phyloP scores from a whole-genome alignment of 768 basidiomycete species.

The Leucosporidium scottii region DNA sequence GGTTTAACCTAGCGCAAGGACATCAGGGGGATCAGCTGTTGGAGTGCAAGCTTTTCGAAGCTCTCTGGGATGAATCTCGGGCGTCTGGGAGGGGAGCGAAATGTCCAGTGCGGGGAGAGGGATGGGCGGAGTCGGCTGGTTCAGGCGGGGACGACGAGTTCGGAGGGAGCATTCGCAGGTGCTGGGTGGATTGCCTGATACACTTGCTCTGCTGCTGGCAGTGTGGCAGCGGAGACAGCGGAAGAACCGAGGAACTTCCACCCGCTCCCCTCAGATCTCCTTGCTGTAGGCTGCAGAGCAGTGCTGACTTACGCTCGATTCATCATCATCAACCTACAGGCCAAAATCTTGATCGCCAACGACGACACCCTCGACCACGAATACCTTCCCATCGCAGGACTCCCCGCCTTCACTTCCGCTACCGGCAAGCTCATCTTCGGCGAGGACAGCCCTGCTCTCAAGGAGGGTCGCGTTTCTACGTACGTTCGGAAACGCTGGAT shows the following conservation, averaged over 20 bases:
- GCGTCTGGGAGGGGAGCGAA: too few relatives aligned
- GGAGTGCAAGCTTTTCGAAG: background rate
- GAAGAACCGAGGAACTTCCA: background rate
- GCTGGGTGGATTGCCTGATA: too few relatives aligned
- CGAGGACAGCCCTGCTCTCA: constrained; percentile 63
- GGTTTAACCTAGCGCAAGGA: too few relatives aligned
- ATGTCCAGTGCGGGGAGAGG: too few relatives aligned
- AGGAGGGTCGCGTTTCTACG: constrained; percentile 53
- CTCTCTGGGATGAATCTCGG: too few relatives aligned
- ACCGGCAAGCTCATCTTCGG: constrained; percentile 90
- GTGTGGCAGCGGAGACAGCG: background rate
- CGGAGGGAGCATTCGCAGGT: too few relatives aligned
- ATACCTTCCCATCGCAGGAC: constrained; percentile 71
- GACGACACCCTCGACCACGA: constrained; percentile 48
- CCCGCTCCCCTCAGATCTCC: background rate
- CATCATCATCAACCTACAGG: constrained; percentile 42
- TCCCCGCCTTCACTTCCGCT: constrained; percentile 72
- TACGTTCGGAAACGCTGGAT: constrained; percentile 45
- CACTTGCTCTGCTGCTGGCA: background rate
- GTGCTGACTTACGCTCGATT: background rate
- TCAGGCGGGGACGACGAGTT: too few relatives aligned
- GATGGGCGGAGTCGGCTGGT: too few relatives aligned
- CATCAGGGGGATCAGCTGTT: too few relatives aligned
- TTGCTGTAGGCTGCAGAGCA: too few relatives aligned
- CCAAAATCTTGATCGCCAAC: constrained; percentile 60